Evolutionary conservation across 2,329 filamentous ascomycete genomes (phyloP).

Genomic region (Cladosporium cucumerinum): DNA sequence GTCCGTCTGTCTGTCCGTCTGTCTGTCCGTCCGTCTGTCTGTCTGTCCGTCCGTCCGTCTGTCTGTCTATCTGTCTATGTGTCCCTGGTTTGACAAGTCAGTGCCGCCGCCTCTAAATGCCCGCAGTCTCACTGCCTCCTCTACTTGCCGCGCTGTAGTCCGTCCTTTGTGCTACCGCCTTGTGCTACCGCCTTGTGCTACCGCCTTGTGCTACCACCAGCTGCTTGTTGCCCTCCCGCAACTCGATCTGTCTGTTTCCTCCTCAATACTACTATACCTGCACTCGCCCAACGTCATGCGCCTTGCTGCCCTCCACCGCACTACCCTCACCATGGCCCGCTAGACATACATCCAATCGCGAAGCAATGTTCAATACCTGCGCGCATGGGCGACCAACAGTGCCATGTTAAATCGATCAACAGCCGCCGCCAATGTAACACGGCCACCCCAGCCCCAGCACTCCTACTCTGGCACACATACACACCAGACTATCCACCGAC

Average conservation of each 20-base stretch:
- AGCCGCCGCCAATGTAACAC: conserved; percentile 17
- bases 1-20: not conserved
- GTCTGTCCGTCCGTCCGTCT: too few relatives aligned
- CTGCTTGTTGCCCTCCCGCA: not conserved
- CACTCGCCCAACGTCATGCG: conserved; percentile 1
- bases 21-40: not conserved
- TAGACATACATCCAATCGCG: conserved; percentile 2
- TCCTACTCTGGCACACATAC: conserved; percentile 8
- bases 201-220: conserved; percentile 3
- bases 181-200: conserved; percentile 9
- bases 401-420: conserved; percentile 22
- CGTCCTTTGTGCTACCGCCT: conserved; percentile 12
- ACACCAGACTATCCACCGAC: conserved; percentile 18
- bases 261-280: not conserved
- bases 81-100: not conserved
- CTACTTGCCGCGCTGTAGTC: conserved; percentile 1
- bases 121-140: conserved; percentile 9
- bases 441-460: conserved; percentile 19
- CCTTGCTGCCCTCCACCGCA: not conserved
- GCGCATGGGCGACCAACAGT: conserved; percentile 16
- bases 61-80: not conserved
- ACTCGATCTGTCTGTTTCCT: not conserved
- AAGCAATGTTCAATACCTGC: conserved; percentile 12
- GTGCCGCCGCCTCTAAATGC: conserved; percentile 9
- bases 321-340: conserved; percentile 1